A percentile compares a stretch with the other conserved stretches of the same genome.
phyloP scores from a whole-genome alignment of 306 rosid species.

The Glycine soja region DNA sequence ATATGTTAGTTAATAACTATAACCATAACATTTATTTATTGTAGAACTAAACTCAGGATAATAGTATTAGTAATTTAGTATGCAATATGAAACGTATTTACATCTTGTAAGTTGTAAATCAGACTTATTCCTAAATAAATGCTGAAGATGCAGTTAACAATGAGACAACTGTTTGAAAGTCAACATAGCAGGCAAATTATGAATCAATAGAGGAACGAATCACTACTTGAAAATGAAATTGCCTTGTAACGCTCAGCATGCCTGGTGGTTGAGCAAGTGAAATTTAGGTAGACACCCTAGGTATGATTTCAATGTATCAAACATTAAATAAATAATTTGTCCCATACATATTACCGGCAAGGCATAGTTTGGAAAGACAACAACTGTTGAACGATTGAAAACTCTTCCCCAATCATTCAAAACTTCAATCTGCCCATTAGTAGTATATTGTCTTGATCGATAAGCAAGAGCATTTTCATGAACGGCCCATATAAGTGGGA shows the following conservation, averaged over 20 bases:
- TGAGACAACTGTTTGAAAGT: conserved; percentile 20
- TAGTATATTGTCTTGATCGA: conserved; percentile 70
- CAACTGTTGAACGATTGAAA: conserved; percentile 91
- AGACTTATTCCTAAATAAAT: conserved; percentile 20
- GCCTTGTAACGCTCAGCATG: background rate
- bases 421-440: conserved; percentile 62
- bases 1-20: conserved; percentile 20
- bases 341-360: conserved; percentile 76
- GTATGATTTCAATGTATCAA: conserved; percentile 19
- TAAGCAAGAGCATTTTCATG: conserved; percentile 80
- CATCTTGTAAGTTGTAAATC: conserved; percentile 14
- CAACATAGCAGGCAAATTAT: conserved; percentile 6
- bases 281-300: conserved; percentile 11
- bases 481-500: conserved; percentile 89
- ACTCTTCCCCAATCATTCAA: conserved; percentile 88
- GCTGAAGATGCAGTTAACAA: conserved; percentile 27
- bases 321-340: conserved; percentile 31
- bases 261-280: conserved; percentile 1
- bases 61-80: background rate
- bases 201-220: background rate
- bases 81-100: conserved; percentile 19
- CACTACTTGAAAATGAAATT: conserved; percentile 32
- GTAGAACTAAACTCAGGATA: conserved; percentile 29
- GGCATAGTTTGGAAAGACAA: conserved; percentile 90
- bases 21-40: conserved; percentile 6